A percentile compares a stretch with the other conserved stretches of the same genome.
Conservation (phyloP, 1,139 yeast species). For the Kodamaea derodonti region DNA sequence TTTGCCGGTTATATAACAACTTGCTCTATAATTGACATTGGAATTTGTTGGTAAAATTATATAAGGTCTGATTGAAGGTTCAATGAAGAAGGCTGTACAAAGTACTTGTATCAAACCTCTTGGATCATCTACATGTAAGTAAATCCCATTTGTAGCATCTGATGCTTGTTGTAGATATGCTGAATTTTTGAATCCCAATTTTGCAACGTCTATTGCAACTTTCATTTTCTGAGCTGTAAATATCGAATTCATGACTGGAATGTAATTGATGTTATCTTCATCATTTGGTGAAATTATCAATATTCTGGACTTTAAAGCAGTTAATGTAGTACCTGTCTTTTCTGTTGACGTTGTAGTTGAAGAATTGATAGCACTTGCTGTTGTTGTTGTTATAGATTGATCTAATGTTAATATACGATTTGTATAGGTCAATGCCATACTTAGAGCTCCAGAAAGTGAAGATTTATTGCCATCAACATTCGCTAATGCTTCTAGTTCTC, state of each 20-base stretch:
- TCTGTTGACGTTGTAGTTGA: conserved; percentile 28
- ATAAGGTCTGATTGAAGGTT: conserved; percentile 72
- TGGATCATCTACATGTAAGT: conserved; percentile 70
- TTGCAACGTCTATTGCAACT: conserved; percentile 86
- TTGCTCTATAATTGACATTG: conserved; percentile 89
- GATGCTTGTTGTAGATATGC: conserved; percentile 93
- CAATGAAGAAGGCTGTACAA: conserved; percentile 70
- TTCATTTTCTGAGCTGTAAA: conserved; percentile 94
- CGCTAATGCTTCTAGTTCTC: conserved; percentile 19
- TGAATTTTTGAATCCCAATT: conserved; percentile 65
- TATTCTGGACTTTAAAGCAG: conserved; percentile 63
- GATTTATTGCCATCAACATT: conserved; percentile 16
- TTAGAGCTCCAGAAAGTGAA: conserved; percentile 73
- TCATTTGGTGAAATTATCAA: conserved; percentile 73
- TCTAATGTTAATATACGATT: conserved; percentile 60
- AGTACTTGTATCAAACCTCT: conserved; percentile 69
- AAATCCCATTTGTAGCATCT: conserved; percentile 91
- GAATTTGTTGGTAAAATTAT: conserved; percentile 81
- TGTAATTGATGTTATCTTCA: conserved; percentile 76
- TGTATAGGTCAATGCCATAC: conserved; percentile 75
- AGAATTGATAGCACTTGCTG: conserved; percentile 44
- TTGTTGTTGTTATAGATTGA: conserved; percentile 45
- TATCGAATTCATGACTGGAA: conserved; percentile 92
- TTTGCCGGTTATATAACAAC: conserved; percentile 85
- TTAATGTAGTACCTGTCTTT: conserved; percentile 10